Percentiles rank a stretch among this genome's conserved stretches.
These are phyloP conservation scores for Microthlaspi erraticum DNA, from an alignment of 345 rosid genomes.

Conservation along the genomic window DNA sequence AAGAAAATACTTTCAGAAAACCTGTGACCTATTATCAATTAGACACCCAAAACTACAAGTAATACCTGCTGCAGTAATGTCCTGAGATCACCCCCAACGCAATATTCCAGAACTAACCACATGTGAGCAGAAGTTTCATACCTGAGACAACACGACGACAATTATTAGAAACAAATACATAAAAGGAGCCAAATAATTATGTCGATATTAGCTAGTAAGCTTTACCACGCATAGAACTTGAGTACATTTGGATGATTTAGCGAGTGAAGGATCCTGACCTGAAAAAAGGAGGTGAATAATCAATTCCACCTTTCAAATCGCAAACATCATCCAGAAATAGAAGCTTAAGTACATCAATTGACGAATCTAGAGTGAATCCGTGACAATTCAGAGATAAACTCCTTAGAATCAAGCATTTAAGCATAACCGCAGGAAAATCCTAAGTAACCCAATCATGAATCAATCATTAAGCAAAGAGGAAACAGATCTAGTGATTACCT, in stretches of 20 bases:
- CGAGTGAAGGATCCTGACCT: slow-evolving; percentile 94
- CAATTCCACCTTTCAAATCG: slow-evolving; percentile 12
- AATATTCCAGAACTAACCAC: slow-evolving; percentile 98
- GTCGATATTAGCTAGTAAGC: slow-evolving; percentile 7
- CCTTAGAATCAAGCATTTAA: slow-evolving; percentile 6
- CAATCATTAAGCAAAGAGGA: slow-evolving; percentile 1
- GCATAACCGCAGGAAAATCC: not conserved
- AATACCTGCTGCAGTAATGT: slow-evolving; percentile 83
- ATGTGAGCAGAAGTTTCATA: slow-evolving; percentile 96
- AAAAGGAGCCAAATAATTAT: not conserved
- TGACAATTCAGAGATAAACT: slow-evolving; percentile 1
- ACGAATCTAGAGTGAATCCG: slow-evolving; percentile 17
- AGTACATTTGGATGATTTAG: slow-evolving; percentile 81
- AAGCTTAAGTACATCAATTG: slow-evolving; percentile 21
- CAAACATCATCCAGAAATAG: slow-evolving; percentile 35
- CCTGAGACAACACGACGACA: slow-evolving; percentile 50
- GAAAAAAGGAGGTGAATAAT: slow-evolving; percentile 39
- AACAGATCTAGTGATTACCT: slow-evolving; percentile 55
- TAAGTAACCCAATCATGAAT: slow-evolving; percentile 14
- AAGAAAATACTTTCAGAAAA: slow-evolving; percentile 20
- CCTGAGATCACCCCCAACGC: slow-evolving; percentile 95
- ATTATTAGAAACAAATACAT: slow-evolving; percentile 3
- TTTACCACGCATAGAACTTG: slow-evolving; percentile 86
- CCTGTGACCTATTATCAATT: slow-evolving; percentile 12
- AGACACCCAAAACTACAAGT: slow-evolving; percentile 4